A percentile compares a stretch with the other conserved stretches of the same genome.
These are phyloP conservation scores for Phragmites australis DNA, from an alignment of 176 grass and related monocot genomes.

Conservation along the genomic window DNA sequence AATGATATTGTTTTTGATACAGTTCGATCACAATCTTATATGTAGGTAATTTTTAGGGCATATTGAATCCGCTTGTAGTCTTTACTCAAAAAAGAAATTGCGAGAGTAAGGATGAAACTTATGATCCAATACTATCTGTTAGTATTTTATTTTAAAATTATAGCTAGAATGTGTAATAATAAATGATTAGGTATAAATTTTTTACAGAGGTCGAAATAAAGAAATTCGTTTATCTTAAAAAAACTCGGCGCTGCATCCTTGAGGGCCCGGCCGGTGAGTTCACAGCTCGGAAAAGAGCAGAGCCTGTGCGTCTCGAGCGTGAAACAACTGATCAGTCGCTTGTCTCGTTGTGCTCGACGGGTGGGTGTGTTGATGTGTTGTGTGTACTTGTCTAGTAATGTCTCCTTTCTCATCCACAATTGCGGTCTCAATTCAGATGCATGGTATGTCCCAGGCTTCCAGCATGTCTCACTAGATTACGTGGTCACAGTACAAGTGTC, in stretches of 20 bases:
- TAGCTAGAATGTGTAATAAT: too few species aligned
- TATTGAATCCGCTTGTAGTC: too few species aligned
- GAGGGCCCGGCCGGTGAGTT: neutral
- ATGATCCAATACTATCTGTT: too few species aligned
- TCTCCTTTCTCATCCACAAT: neutral
- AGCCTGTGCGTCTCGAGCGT: constrained; percentile 33
- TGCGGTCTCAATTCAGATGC: constrained; percentile 3
- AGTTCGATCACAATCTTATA: too few species aligned
- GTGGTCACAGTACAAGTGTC: neutral
- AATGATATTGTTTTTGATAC: too few species aligned
- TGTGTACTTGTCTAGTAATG: constrained; percentile 12
- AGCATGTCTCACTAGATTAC: constrained; percentile 10
- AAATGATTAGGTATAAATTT: too few species aligned
- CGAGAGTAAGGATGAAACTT: too few species aligned
- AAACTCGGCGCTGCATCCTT: constrained; percentile 52
- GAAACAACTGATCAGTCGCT: constrained; percentile 25
- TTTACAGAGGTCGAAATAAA: too few species aligned
- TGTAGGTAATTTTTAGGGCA: too few species aligned
- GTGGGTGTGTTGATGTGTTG: constrained; percentile 34
- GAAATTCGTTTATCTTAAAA: too few species aligned
- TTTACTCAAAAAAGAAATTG: too few species aligned
- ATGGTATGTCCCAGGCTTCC: neutral
- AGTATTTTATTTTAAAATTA: too few species aligned
- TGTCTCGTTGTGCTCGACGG: constrained; percentile 20
- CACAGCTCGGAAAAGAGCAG: neutral